phyloP scores from a whole-genome alignment of 768 basidiomycete genomes.

The Pleurotus sapidus region DNA sequence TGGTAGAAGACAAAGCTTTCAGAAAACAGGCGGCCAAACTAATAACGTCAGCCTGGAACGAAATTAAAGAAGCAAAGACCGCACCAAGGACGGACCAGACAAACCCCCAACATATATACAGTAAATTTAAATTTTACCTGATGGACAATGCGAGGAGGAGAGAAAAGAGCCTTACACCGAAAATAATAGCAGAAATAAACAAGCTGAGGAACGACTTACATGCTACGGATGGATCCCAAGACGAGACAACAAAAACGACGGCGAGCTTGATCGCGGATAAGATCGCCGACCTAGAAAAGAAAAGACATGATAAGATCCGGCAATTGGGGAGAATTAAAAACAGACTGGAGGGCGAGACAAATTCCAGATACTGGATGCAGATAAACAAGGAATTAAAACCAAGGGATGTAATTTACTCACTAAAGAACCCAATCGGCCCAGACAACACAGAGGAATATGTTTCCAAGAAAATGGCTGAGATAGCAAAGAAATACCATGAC shows the following conservation, averaged over 20 bases:
- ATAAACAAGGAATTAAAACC: neutral
- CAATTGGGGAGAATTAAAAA: conserved; percentile 1
- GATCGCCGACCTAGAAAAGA: conserved; percentile 3
- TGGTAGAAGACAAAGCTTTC: too few species aligned
- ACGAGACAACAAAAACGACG: neutral
- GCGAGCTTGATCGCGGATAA: neutral
- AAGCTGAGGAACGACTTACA: neutral
- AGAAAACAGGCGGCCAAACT: too few species aligned
- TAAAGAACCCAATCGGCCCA: neutral
- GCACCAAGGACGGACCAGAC: neutral
- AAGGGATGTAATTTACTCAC: conserved; percentile 3
- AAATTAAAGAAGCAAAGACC: neutral
- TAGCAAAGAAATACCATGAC: conserved; percentile 4
- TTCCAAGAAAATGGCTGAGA: neutral
- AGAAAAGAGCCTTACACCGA: conserved; percentile 9
- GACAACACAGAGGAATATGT: neutral
- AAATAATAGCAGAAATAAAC: conserved; percentile 7
- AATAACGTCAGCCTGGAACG: neutral
- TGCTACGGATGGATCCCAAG: neutral
- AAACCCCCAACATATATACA: neutral
- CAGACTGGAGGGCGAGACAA: conserved; percentile 3
- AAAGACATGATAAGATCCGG: conserved; percentile 6
- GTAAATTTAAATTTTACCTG: neutral
- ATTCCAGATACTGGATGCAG: neutral
- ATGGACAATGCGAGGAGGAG: neutral